A percentile compares a stretch with the other conserved stretches of the same genome.
Conservation (phyloP, 495 filamentous ascomycete genomes). For the Aspergillus diversus region DNA sequence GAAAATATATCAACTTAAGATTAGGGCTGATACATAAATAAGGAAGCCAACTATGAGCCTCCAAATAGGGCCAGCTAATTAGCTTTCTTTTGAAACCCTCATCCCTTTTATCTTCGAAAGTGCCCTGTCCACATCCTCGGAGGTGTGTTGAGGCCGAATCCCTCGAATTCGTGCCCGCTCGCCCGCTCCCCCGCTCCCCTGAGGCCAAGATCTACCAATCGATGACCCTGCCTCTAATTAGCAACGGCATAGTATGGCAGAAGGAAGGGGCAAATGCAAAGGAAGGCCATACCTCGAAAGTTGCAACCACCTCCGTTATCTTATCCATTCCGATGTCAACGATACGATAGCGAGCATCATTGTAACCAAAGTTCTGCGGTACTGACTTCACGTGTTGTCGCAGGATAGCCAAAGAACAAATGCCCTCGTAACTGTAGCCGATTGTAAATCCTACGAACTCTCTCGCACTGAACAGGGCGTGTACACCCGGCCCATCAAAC, state of each 20-base stretch:
- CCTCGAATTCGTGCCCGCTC: neutral
- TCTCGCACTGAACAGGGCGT: neutral
- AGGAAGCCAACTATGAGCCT: too few species aligned
- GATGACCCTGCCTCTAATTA: neutral
- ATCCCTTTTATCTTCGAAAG: too few species aligned
- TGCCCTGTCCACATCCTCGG: too few species aligned
- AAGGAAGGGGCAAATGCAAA: neutral
- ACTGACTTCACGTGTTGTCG: neutral
- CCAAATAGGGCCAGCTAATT: too few species aligned
- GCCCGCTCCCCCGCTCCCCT: neutral
- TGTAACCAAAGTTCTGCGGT: neutral
- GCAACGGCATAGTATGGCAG: neutral
- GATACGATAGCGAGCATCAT: neutral
- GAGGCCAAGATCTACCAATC: neutral
- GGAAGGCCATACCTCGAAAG: constrained; percentile 7
- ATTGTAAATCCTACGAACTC: neutral
- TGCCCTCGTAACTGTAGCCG: neutral
- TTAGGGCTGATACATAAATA: too few species aligned
- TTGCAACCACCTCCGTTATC: constrained; percentile 8
- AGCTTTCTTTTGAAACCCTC: too few species aligned
- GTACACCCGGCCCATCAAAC: constrained; percentile 4
- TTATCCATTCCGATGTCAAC: neutral
- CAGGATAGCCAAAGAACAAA: neutral
- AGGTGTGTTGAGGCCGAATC: too few species aligned
- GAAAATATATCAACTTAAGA: too few species aligned